Conservation (phyloP, 148 eudicot species). For the Beta vulgaris region DNA sequence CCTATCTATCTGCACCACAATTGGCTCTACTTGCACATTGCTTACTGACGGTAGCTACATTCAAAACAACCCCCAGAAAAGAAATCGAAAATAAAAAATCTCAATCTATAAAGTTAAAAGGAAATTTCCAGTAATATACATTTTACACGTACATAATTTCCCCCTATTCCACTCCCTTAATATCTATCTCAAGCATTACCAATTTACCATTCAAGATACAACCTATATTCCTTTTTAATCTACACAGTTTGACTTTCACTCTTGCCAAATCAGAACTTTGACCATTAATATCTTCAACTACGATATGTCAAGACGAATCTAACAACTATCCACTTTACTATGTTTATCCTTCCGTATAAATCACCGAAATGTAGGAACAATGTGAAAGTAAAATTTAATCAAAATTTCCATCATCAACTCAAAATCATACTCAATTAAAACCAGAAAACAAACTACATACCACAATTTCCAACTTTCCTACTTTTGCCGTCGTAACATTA, state of each 20-base stretch:
- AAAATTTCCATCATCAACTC: background rate
- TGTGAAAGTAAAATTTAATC: too few relatives aligned
- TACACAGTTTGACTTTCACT: too few relatives aligned
- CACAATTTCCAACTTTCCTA: conserved; percentile 84
- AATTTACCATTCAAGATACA: background rate
- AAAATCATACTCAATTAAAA: background rate
- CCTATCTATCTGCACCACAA: conserved; percentile 86
- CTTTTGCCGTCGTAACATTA: conserved; percentile 77
- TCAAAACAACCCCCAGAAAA: conserved; percentile 23
- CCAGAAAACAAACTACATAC: conserved; percentile 37
- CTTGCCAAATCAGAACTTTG: too few relatives aligned
- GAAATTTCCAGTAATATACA: background rate
- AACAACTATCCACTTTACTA: too few relatives aligned
- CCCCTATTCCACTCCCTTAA: background rate
- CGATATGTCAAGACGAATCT: too few relatives aligned
- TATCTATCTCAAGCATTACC: background rate
- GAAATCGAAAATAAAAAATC: background rate
- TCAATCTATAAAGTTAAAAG: background rate
- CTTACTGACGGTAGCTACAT: conserved; percentile 87
- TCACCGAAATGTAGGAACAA: too few relatives aligned
- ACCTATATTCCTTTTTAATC: background rate
- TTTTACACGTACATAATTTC: background rate
- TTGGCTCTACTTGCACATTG: conserved; percentile 91
- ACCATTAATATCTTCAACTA: too few relatives aligned
- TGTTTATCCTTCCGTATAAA: too few relatives aligned